Base-by-base conservation (phyloP, 192 early-diverging fungal genomes). In the Podochytrium sp. region DNA sequence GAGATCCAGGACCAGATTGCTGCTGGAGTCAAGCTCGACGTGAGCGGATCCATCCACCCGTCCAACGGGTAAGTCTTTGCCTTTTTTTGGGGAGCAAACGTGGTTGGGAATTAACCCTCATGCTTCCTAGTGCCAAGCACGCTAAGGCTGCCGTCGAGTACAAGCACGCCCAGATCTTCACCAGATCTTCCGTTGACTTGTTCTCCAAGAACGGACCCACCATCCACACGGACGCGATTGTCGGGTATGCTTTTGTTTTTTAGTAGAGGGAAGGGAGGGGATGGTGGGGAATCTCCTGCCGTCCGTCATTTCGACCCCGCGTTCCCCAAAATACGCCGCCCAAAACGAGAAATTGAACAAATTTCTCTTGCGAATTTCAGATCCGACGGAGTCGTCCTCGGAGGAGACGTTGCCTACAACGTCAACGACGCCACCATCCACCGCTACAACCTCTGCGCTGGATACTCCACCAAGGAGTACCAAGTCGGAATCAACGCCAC, bases 361-460 rank as follows among this genome's bases (percentile, higher is more conserved):
- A 10, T 51, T 23, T 14, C 20, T 43, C 20, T 32, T 67, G 47
- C 39, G 6, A 74, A 25, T 60, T 29, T 40, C 53, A 70, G 75
- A 41, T 80, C 60, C 64, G 91, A 97, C 53, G 98, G 97, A 39
- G 91, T 94, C 77, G 78, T 97, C 38, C 84, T 91, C 55, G 98
- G 98, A 84, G 96, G 90, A 69, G 96, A 99, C 82, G 89, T 95
- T 60, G 90, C 90, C 43, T 98, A 99, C 87, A 95, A 98, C 77
- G 89, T 98, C 62, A 81, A 87, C 77, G 92, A 94, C 76, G 93
- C 95, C 41, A 89, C 92, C 34, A 87, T 96, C 47, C 91, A 87
- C 78, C 93, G 93, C 79, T 98, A 95, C 87, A 94, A 92, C 81
- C 83, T 90, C 43, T 92, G 93, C 59, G 64, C 94, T 65, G 98